Conservation (phyloP, 495 filamentous ascomycete species). For the Penicillium coprophilum region DNA sequence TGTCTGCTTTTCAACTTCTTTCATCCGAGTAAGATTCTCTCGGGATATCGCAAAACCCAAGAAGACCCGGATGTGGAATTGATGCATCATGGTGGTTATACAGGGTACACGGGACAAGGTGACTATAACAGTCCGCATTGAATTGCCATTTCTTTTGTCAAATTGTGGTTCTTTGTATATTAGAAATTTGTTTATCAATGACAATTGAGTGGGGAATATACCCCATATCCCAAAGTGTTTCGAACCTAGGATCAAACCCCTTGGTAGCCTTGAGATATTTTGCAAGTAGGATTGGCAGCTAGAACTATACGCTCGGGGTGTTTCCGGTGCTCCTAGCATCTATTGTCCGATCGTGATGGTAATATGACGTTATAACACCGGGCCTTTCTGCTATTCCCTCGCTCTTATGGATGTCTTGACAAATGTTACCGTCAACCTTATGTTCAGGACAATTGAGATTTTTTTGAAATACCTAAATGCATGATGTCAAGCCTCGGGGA, state of each 20-base stretch:
- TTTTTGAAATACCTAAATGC: neutral
- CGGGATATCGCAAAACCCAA: neutral
- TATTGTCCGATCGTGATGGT: neutral
- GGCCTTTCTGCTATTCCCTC: neutral
- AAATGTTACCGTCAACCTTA: neutral
- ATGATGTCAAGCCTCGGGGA: slow-evolving; percentile 18
- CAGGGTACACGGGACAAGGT: neutral
- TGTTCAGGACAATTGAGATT: neutral
- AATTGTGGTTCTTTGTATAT: neutral
- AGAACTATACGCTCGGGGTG: neutral
- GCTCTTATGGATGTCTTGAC: neutral
- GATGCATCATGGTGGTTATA: slow-evolving; percentile 6
- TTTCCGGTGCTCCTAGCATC: neutral
- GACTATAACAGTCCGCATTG: neutral
- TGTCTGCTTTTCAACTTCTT: slow-evolving; percentile 48
- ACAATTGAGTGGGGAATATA: neutral
- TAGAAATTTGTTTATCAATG: neutral
- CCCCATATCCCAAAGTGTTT: neutral
- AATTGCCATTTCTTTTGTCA: neutral
- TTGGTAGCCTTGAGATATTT: neutral
- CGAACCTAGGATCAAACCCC: neutral
- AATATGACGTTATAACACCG: neutral
- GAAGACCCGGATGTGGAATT: slow-evolving; percentile 15
- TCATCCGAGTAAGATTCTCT: slow-evolving; percentile 22
- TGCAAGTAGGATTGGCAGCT: neutral